A percentile compares a stretch with the other conserved stretches of the same genome.
Conservation (phyloP, 257 asterid species). For the Orobanche coerulescens region DNA sequence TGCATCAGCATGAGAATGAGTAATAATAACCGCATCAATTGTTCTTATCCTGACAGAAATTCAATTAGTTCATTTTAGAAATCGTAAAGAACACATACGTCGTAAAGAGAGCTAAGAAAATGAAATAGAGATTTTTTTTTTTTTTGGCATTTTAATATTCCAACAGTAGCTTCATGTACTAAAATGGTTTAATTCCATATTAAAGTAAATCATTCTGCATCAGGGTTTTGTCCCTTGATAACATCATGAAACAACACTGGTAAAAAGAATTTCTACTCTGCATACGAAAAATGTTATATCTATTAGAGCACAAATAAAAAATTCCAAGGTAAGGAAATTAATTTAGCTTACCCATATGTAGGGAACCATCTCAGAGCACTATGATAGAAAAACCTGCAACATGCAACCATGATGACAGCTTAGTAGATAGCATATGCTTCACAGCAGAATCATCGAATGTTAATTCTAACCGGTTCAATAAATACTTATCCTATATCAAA, state of each 20-base stretch:
- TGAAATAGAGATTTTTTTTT: not conserved
- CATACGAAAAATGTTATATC: not conserved
- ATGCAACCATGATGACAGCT: slow-evolving; percentile 21
- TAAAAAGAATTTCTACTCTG: no score
- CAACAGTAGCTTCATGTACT: not conserved
- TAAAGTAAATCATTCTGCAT: no score
- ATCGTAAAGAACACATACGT: not conserved
- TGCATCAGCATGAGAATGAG: slow-evolving; percentile 99
- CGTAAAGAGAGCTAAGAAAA: not conserved
- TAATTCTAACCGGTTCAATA: slow-evolving; percentile 9
- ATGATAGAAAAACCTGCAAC: slow-evolving; percentile 95
- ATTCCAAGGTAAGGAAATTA: slow-evolving; percentile 8
- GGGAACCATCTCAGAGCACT: slow-evolving; percentile 98
- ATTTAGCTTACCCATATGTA: slow-evolving; percentile 65
- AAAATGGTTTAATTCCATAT: not conserved
- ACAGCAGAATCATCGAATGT: not conserved
- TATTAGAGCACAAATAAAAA: not conserved
- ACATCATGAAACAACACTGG: not conserved
- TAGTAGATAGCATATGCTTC: slow-evolving; percentile 21
- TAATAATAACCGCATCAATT: slow-evolving; percentile 90
- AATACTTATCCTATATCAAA: not conserved
- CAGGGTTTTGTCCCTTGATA: not conserved
- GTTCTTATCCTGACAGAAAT: slow-evolving; percentile 90
- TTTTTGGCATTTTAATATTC: not conserved
- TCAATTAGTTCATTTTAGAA: slow-evolving; percentile 25